Evolutionary conservation across 2,329 filamentous ascomycete genomes (phyloP).

Genomic region (Chrysoporthe deuterocubensis): DNA sequence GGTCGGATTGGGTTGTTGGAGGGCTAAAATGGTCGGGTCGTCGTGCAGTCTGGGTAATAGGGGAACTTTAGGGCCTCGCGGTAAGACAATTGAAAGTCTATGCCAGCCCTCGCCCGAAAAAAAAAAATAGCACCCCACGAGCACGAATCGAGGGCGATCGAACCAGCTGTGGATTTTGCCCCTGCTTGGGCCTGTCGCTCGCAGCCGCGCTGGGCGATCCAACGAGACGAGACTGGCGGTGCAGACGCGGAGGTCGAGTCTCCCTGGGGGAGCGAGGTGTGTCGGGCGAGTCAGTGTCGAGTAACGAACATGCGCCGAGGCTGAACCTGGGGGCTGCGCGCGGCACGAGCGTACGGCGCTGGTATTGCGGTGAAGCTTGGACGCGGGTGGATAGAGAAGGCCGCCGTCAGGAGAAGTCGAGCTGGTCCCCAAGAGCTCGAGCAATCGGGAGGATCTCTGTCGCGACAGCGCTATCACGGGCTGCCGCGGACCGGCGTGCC

Average conservation of each 20-base stretch:
- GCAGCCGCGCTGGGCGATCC: not conserved
- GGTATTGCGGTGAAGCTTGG: no score
- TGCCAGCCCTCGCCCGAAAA: not conserved
- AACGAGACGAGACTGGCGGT: slow-evolving; percentile 8
- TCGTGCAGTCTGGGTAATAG: slow-evolving; percentile 19
- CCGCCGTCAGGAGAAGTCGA: not conserved
- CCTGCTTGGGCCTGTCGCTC: not conserved
- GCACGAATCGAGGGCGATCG: not conserved
- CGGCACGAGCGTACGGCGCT: no score
- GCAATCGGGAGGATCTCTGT: not conserved
- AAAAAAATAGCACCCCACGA: not conserved
- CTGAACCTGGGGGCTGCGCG: not conserved
- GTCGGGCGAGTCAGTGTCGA: slow-evolving; percentile 19
- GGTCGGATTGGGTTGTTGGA: slow-evolving; percentile 9
- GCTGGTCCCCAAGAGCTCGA: not conserved
- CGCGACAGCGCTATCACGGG: not conserved
- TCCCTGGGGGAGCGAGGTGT: slow-evolving; percentile 9
- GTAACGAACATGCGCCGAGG: not conserved
- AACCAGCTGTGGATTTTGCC: not conserved
- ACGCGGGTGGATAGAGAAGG: not conserved
- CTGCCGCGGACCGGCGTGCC: slow-evolving; percentile 13
- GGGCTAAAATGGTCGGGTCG: not conserved
- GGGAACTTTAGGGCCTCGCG: slow-evolving; percentile 13
- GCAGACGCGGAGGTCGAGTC: slow-evolving; percentile 13
- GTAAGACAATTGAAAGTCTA: slow-evolving; percentile 15